phyloP scores from a whole-genome alignment of 768 basidiomycete genomes.

The Lentinula aciculospora region DNA sequence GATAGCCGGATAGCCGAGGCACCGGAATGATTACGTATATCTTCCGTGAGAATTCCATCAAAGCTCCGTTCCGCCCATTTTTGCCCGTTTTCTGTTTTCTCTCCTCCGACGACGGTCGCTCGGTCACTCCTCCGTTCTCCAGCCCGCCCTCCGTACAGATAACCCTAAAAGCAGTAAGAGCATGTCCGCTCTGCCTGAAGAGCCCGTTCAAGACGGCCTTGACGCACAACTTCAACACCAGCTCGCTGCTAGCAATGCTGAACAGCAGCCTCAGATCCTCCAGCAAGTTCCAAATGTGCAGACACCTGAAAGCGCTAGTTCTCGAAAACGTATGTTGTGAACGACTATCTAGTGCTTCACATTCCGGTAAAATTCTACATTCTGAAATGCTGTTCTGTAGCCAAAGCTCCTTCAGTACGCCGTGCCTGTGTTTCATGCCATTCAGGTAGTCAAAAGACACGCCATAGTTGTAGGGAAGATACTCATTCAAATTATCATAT shows the following conservation, averaged over 20 bases:
- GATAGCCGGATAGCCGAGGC: neutral
- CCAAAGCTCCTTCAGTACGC: conserved; percentile 77
- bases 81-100: neutral
- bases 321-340: conserved; percentile 56
- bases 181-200: conserved; percentile 4
- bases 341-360: conserved; percentile 6
- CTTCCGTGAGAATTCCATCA: neutral
- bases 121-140: neutral
- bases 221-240: conserved; percentile 4
- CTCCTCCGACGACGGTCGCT: neutral
- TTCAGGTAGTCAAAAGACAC: too few species aligned
- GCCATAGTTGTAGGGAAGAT: too few species aligned
- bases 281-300: conserved; percentile 17
- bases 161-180: conserved; percentile 1
- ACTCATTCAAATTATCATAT: too few species aligned
- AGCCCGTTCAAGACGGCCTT: neutral
- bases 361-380: neutral
- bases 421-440: conserved; percentile 80
- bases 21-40: neutral
- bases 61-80: neutral
- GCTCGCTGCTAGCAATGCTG: conserved; percentile 13
- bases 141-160: neutral
- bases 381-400: conserved; percentile 32
- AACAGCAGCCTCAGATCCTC: conserved; percentile 31
- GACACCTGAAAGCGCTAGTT: conserved; percentile 19